Evolutionary conservation across 768 basidiomycete species (phyloP).

Genomic region (Boletus eberwhitei): DNA sequence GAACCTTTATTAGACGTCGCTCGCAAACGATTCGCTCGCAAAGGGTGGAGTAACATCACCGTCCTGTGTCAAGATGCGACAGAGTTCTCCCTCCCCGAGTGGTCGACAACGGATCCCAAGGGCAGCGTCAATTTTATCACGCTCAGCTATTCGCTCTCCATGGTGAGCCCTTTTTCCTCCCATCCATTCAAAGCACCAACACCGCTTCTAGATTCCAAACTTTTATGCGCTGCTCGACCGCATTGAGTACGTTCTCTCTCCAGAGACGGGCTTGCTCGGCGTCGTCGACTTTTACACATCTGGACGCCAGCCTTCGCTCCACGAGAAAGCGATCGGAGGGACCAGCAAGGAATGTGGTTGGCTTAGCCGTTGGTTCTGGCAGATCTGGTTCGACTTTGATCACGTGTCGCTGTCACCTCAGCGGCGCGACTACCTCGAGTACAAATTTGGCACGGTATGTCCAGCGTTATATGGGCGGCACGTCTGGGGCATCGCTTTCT

Average conservation of each 20-base stretch:
- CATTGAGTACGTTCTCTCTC: constrained; percentile 60
- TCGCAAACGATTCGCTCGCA: constrained; percentile 57
- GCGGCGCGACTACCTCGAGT: constrained; percentile 70
- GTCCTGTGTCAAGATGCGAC: constrained; percentile 72
- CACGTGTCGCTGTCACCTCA: constrained; percentile 53
- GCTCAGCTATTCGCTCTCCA: constrained; percentile 56
- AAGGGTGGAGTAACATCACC: constrained; percentile 72
- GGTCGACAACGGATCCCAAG: constrained; percentile 46
- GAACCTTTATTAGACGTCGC: constrained; percentile 70
- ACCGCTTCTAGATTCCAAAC: constrained; percentile 46
- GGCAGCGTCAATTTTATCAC: constrained; percentile 55
- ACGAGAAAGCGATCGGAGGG: constrained; percentile 62
- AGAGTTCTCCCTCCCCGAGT: constrained; percentile 62
- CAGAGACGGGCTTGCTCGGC: constrained; percentile 54
- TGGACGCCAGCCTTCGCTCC: constrained; percentile 49
- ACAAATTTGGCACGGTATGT: constrained; percentile 69
- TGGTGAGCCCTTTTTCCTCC: constrained; percentile 33
- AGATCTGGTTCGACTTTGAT: constrained; percentile 64
- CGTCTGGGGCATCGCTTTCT: neutral
- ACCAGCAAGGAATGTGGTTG: constrained; percentile 58
- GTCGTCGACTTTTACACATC: constrained; percentile 77
- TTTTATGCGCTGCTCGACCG: constrained; percentile 68
- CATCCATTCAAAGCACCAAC: neutral
- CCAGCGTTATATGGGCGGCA: neutral
- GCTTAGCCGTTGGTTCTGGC: constrained; percentile 76